Evolutionary conservation across 306 rosid genomes (phyloP).

Genomic region (Ziziphus jujuba): DNA sequence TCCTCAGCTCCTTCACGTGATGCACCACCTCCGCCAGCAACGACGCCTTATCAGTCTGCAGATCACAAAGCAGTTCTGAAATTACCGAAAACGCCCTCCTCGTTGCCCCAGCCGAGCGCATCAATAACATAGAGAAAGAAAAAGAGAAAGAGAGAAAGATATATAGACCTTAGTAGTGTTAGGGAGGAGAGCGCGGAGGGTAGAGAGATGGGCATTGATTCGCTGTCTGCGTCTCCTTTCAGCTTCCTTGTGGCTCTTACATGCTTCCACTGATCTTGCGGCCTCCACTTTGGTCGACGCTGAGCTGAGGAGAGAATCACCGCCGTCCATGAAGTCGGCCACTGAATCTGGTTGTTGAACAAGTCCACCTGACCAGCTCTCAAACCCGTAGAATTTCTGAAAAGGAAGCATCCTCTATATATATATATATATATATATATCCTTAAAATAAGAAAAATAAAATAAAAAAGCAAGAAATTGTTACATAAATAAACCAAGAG

Average conservation of each 20-base stretch:
- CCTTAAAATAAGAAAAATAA: not conserved
- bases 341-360: conserved; percentile 15
- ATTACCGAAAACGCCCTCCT: conserved; percentile 24
- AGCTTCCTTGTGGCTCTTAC: conserved; percentile 85
- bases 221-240: conserved; percentile 93
- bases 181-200: conserved; percentile 82
- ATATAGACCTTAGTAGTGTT: conserved; percentile 52
- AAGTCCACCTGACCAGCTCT: conserved; percentile 25
- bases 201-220: conserved; percentile 84
- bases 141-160: not conserved
- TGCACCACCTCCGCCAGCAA: conserved; percentile 81
- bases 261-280: conserved; percentile 54
- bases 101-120: too few relatives aligned
- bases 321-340: conserved; percentile 34
- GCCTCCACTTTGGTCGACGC: conserved; percentile 34
- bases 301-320: conserved; percentile 36
- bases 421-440: too few relatives aligned
- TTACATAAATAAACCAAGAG: too few relatives aligned
- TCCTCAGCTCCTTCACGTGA: conserved; percentile 62
- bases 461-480: not conserved
- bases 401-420: conserved; percentile 18
- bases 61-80: not conserved
- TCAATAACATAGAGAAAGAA: too few relatives aligned
- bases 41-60: conserved; percentile 80
- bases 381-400: conserved; percentile 22